Conservation (phyloP, 768 basidiomycete species). For the Flagelloscypha sp. region DNA sequence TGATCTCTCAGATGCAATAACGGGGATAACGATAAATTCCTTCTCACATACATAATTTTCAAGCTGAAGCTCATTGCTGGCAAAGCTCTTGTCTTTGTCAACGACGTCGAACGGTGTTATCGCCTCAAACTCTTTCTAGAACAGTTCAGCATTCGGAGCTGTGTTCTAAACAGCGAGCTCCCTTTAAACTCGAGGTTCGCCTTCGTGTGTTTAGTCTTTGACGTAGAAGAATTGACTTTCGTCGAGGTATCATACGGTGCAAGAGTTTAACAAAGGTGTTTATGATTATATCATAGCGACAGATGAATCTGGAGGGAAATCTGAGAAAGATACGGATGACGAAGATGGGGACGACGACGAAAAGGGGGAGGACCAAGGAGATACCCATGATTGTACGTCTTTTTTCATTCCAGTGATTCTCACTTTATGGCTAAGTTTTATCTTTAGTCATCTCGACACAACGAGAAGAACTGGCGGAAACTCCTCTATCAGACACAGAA, state of each 20-base stretch:
- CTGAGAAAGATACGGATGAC: slow-evolving; percentile 41
- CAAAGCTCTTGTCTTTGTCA: slow-evolving; percentile 95
- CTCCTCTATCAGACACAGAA: slow-evolving; percentile 14
- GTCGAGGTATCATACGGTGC: slow-evolving; percentile 84
- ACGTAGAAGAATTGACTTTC: not conserved
- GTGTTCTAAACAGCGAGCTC: slow-evolving; percentile 92
- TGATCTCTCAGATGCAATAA: slow-evolving; percentile 38
- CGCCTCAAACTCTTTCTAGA: slow-evolving; percentile 96
- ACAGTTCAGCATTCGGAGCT: slow-evolving; percentile 93
- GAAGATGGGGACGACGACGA: slow-evolving; percentile 35
- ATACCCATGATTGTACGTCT: slow-evolving; percentile 26
- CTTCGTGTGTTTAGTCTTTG: not conserved
- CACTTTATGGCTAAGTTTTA: too few relatives aligned
- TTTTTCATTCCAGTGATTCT: too few relatives aligned
- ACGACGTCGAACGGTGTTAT: slow-evolving; percentile 90
- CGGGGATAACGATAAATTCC: slow-evolving; percentile 94
- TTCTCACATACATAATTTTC: slow-evolving; percentile 90
- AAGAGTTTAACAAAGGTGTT: slow-evolving; percentile 97
- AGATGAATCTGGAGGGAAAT: slow-evolving; percentile 67
- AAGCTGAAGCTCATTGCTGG: slow-evolving; percentile 94
- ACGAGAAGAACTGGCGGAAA: slow-evolving; percentile 25
- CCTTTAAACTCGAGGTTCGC: slow-evolving; percentile 83
- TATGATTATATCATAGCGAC: slow-evolving; percentile 99
- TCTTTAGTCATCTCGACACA: slow-evolving; percentile 48
- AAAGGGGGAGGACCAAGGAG: slow-evolving; percentile 29